Conservation (phyloP, 2,329 filamentous ascomycete species). For the Pseudogymnoascus sp. region DNA sequence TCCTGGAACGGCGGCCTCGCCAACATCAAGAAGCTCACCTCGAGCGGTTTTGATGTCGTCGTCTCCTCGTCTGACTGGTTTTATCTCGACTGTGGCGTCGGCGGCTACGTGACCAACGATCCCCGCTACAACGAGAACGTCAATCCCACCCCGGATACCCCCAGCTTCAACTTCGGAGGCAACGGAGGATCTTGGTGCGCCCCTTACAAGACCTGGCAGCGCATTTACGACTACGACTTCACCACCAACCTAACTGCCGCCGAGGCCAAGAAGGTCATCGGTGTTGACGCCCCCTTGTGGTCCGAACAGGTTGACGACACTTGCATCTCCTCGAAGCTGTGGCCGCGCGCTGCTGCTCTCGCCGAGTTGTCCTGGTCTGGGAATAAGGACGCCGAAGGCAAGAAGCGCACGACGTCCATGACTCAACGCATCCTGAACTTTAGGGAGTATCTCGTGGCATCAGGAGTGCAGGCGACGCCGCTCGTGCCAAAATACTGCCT, state of each 20-base stretch:
- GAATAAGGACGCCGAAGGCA: slow-evolving; percentile 51
- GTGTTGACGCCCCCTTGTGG: slow-evolving; percentile 78
- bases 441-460: slow-evolving; percentile 50
- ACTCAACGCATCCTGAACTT: slow-evolving; percentile 53
- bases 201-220: slow-evolving; percentile 71
- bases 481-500: slow-evolving; percentile 51
- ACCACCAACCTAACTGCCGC: slow-evolving; percentile 52
- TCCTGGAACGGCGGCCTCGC: slow-evolving; percentile 60
- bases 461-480: slow-evolving; percentile 42
- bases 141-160: slow-evolving; percentile 55
- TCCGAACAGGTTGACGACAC: slow-evolving; percentile 64
- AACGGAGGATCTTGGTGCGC: slow-evolving; percentile 74
- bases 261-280: slow-evolving; percentile 59
- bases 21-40: slow-evolving; percentile 53
- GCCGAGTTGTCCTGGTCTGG: slow-evolving; percentile 76
- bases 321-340: slow-evolving; percentile 66
- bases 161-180: slow-evolving; percentile 43
- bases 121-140: slow-evolving; percentile 46
- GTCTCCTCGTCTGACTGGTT: slow-evolving; percentile 69
- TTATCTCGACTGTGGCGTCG: slow-evolving; percentile 75
- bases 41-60: slow-evolving; percentile 60
- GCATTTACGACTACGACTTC: slow-evolving; percentile 74
- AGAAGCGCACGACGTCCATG: slow-evolving; percentile 54
- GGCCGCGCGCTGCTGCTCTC: slow-evolving; percentile 66
- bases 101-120: slow-evolving; percentile 62